phyloP scores from a whole-genome alignment of 768 basidiomycete genomes.

The Lactarius sanguifluus region DNA sequence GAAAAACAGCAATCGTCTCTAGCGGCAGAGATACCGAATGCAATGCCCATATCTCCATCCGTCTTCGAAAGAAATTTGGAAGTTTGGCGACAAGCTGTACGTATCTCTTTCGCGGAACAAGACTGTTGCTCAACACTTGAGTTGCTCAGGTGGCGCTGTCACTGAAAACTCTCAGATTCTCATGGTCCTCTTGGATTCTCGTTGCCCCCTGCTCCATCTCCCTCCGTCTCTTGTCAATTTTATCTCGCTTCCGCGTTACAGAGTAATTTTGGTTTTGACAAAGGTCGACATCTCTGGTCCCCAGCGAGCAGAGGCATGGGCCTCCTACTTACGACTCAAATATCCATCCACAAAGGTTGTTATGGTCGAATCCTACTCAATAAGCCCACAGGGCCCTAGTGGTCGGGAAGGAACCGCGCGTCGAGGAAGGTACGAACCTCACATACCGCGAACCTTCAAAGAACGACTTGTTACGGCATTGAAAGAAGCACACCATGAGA shows the following conservation, averaged over 20 bases:
- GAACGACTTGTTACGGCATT: slow-evolving; percentile 64
- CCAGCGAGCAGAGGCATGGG: slow-evolving; percentile 63
- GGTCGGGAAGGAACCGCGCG: slow-evolving; percentile 30
- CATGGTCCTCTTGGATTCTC: slow-evolving; percentile 83
- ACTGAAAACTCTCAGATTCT: slow-evolving; percentile 89
- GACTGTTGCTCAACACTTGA: neutral
- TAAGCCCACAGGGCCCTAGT: slow-evolving; percentile 37
- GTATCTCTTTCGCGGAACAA: slow-evolving; percentile 33
- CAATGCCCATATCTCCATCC: slow-evolving; percentile 64
- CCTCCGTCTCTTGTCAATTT: slow-evolving; percentile 74
- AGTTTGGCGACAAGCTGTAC: slow-evolving; percentile 93
- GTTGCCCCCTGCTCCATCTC: slow-evolving; percentile 85
- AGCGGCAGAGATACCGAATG: slow-evolving; percentile 9
- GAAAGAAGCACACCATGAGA: slow-evolving; percentile 59
- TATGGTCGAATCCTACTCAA: slow-evolving; percentile 73
- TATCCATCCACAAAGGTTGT: slow-evolving; percentile 63
- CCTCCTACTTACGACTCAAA: slow-evolving; percentile 50
- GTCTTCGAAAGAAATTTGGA: slow-evolving; percentile 90
- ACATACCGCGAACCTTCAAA: slow-evolving; percentile 66
- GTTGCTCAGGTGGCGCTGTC: slow-evolving; percentile 78
- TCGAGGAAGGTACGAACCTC: slow-evolving; percentile 53
- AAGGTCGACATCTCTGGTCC: slow-evolving; percentile 86
- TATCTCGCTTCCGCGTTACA: slow-evolving; percentile 42
- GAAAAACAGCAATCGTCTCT: slow-evolving; percentile 5
- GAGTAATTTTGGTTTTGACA: slow-evolving; percentile 74